Base-by-base conservation (phyloP, 805 yeast species). In the Naumovozyma castellii region DNA sequence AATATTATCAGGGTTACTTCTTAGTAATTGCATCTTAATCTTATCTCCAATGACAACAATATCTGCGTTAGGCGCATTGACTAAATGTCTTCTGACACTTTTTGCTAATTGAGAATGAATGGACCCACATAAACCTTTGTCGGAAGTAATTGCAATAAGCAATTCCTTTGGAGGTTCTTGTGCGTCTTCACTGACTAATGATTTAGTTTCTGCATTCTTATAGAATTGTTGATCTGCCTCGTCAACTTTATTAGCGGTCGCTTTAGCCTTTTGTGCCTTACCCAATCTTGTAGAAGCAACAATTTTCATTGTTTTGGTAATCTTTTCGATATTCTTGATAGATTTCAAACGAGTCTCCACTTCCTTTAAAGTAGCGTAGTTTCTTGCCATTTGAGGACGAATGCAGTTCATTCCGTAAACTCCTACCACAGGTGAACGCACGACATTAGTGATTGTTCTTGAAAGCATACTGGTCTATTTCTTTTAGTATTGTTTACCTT, bases 241-340 rank as follows among this genome's bases (percentile, higher is more conserved):
- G 61, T 80, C 80, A 74, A 84, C 90, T 45, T 76, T 81, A 66
- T 94, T 80, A 37, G 97, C 82, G 37, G 84, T 76, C 53, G 73
- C 71, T 87, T 87, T 90, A 46, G 97, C 95, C 67, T 81, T 84
- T 70, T 87, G 95, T 46, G 98, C 98, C 71, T 84, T 87, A 64
- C 78, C 74, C 66, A 92, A 78, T 72, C 96, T 83, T 55, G 98
- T 92, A 32, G 97, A 90, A 32, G 98, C 98, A 59, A 92, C 98
- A 69, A 92, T 82, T 76, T 88, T 92, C 97, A 92, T 92, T 68
- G 98, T 92, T 72, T 92, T 92, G 71, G 98, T 92, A 72, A 92
- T 92, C 75, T 92, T 92, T 73, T 92, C 97, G 67, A 92, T 90
- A 77, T 92, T 92, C 76, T 90, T 92, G 67, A 92, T 92, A 51